phyloP scores from a whole-genome alignment of 371 early-diverging fungal genomes.

The Neoconidiobolus thromboides region DNA sequence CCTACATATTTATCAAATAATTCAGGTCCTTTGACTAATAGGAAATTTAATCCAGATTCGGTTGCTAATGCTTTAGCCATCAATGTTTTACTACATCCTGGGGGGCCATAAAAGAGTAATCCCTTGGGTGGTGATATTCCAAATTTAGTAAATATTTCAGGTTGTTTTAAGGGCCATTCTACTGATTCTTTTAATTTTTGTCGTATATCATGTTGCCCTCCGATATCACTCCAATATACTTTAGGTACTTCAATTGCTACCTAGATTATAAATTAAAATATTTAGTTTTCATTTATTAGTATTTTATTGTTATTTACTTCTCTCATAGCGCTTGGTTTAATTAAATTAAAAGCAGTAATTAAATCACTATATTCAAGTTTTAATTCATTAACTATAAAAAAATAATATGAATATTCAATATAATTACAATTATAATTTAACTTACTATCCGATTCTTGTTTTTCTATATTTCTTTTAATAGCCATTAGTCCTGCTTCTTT shows the following conservation, averaged over 20 bases:
- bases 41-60: slow-evolving; percentile 89
- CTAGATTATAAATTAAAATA: slow-evolving; percentile 19
- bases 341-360: slow-evolving; percentile 30
- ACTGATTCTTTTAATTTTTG: slow-evolving; percentile 92
- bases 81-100: slow-evolving; percentile 95
- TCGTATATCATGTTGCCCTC: slow-evolving; percentile 89
- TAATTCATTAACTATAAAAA: slow-evolving; percentile 7
- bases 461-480: slow-evolving; percentile 32
- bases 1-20: slow-evolving; percentile 97
- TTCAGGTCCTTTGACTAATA: slow-evolving; percentile 96
- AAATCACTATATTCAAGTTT: slow-evolving; percentile 22
- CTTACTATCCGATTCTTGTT: slow-evolving; percentile 2
- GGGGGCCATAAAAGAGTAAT: slow-evolving; percentile 91
- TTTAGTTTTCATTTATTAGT: not conserved
- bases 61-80: slow-evolving; percentile 97
- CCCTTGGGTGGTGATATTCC: slow-evolving; percentile 93
- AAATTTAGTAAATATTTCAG: slow-evolving; percentile 67
- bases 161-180: slow-evolving; percentile 95
- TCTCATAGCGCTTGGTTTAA: slow-evolving; percentile 91
- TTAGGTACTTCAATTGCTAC: slow-evolving; percentile 74
- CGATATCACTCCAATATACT: slow-evolving; percentile 93
- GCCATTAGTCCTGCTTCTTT: slow-evolving; percentile 76
- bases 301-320: slow-evolving; percentile 22
- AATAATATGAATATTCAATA: not conserved
- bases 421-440: not conserved